Evolutionary conservation across 1,284 basidiomycete genomes (phyloP).

Genomic region (Tetrapyrgos nigripes): DNA sequence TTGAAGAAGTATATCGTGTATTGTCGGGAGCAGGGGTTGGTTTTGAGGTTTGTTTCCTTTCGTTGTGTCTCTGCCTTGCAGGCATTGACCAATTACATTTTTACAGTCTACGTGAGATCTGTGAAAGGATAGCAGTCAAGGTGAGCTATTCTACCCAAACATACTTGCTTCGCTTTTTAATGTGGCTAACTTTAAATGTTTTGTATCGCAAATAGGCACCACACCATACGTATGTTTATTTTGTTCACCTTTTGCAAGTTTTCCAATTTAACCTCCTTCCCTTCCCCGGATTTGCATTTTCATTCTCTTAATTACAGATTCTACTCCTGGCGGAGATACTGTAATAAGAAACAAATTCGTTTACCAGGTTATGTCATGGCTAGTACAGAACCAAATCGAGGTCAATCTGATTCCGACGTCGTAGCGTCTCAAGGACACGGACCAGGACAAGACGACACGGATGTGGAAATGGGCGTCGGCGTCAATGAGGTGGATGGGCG

Average conservation of each 20-base stretch:
- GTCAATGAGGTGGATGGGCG: too few species aligned
- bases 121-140: conserved; percentile 82
- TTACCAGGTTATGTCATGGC: conserved; percentile 83
- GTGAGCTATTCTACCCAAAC: too few species aligned
- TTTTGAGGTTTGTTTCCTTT: conserved; percentile 61
- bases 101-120: conserved; percentile 78
- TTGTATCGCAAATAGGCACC: conserved; percentile 58
- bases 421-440: conserved; percentile 48
- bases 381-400: too few species aligned
- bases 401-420: conserved; percentile 46
- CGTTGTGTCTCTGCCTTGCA: neutral
- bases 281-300: too few species aligned
- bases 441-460: conserved; percentile 41
- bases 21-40: conserved; percentile 81
- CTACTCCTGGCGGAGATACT: conserved; percentile 86
- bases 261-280: conserved; percentile 9
- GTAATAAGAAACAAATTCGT: conserved; percentile 86
- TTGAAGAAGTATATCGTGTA: conserved; percentile 86
- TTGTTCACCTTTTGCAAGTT: neutral
- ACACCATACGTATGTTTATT: conserved; percentile 78
- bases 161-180: conserved; percentile 10
- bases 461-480: conserved; percentile 39
- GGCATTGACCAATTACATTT: neutral
- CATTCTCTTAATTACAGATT: too few species aligned
- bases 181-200: conserved; percentile 13